A percentile compares a stretch with the other conserved stretches of the same genome.
Conservation (phyloP, 306 rosid species). For the Fragaria nilgerrensis region DNA sequence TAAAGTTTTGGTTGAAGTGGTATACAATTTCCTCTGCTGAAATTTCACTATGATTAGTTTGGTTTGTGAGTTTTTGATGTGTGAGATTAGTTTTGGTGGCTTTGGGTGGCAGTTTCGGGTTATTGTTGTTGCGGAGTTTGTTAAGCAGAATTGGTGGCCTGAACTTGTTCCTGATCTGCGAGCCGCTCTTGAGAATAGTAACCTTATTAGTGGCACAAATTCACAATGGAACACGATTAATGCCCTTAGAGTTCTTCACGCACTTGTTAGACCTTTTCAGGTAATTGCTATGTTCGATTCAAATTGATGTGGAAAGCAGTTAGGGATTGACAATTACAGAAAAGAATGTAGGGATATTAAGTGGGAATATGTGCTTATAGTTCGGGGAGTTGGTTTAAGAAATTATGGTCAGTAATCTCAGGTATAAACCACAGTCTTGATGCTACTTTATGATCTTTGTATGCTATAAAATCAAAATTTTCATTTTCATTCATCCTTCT, state of each 20-base stretch:
- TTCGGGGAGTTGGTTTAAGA: not conserved
- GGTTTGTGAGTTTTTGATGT: not conserved
- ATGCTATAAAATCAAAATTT: not conserved
- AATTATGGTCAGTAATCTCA: not conserved
- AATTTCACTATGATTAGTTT: conserved; percentile 14
- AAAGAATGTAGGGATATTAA: not conserved
- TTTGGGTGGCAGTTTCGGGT: conserved; percentile 55
- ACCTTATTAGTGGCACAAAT: conserved; percentile 40
- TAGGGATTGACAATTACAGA: not conserved
- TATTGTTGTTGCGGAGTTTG: conserved; percentile 58
- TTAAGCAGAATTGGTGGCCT: conserved; percentile 63
- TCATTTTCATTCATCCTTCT: not conserved
- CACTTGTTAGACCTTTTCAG: conserved; percentile 86
- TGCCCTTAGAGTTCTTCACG: conserved; percentile 61
- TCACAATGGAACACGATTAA: conserved; percentile 57
- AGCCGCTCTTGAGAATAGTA: conserved; percentile 65
- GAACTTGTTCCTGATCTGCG: conserved; percentile 70
- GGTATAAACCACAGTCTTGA: not conserved
- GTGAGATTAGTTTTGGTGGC: not conserved
- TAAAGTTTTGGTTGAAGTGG: conserved; percentile 75
- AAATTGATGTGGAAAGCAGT: not conserved
- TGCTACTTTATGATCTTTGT: not conserved
- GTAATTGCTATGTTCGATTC: conserved; percentile 26
- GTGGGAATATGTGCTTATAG: not conserved
- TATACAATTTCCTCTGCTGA: conserved; percentile 6